phyloP scores from a whole-genome alignment of 805 yeast genomes.

The Lipomyces yamadae region DNA sequence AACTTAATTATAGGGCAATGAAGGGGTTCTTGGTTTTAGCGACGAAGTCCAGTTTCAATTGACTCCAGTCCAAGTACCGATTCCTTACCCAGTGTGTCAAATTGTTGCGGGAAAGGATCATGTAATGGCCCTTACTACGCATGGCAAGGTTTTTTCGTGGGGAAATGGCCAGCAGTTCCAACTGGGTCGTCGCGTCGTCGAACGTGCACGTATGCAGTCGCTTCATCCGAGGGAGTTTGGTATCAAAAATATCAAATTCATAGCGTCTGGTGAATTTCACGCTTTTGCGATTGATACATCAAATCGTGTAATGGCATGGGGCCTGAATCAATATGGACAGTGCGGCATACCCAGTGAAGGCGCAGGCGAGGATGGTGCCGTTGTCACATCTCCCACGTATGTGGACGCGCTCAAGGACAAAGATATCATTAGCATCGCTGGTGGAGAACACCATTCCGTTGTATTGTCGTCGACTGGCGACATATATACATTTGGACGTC shows the following conservation, averaged over 20 bases:
- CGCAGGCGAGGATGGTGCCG: conserved; percentile 74
- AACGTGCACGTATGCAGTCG: conserved; percentile 72
- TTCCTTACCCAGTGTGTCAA: conserved; percentile 72
- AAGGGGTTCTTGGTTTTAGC: conserved; percentile 85
- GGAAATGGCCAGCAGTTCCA: conserved; percentile 95
- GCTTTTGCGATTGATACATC: conserved; percentile 85
- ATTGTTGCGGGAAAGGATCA: conserved; percentile 95
- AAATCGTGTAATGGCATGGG: conserved; percentile 85
- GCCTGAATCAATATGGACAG: conserved; percentile 95
- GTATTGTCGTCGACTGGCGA: conserved; percentile 76
- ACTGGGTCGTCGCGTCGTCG: conserved; percentile 83
- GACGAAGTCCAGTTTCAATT: conserved; percentile 66
- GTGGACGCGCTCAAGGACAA: conserved; percentile 67
- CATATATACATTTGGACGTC: conserved; percentile 84
- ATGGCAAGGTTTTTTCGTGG: conserved; percentile 93
- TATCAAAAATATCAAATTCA: conserved; percentile 71
- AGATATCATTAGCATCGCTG: conserved; percentile 67
- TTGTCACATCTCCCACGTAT: conserved; percentile 75
- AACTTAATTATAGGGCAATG: conserved; percentile 58
- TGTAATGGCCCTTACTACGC: conserved; percentile 76
- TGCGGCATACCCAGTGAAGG: conserved; percentile 77
- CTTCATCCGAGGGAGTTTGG: conserved; percentile 85
- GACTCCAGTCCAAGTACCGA: conserved; percentile 66
- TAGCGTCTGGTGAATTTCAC: conserved; percentile 94
- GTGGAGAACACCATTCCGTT: conserved; percentile 93